Conservation (phyloP, 1,139 yeast genomes). For the Pichia sp. region DNA sequence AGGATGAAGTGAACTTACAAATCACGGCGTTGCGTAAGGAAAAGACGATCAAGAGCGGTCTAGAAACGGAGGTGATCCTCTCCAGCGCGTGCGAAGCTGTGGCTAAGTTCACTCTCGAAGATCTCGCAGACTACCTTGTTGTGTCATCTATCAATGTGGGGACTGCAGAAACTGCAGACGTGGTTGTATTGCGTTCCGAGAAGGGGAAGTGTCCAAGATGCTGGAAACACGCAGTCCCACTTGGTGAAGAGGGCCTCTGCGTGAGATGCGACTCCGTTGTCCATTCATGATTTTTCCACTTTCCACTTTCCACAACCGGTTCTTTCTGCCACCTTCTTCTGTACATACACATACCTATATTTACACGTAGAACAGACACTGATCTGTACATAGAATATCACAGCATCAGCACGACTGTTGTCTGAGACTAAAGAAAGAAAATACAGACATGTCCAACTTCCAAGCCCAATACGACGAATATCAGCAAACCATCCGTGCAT, state of each 20-base stretch:
- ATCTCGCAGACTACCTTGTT: slow-evolving; percentile 17
- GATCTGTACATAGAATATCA: no score
- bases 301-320: no score
- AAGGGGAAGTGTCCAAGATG: slow-evolving; percentile 80
- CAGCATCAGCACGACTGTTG: no score
- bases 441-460: no score
- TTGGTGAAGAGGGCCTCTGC: slow-evolving; percentile 47
- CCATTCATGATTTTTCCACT: not conserved
- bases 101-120: slow-evolving; percentile 16
- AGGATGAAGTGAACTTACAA: slow-evolving; percentile 42
- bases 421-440: no score
- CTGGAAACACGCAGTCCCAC: slow-evolving; percentile 67
- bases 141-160: no score
- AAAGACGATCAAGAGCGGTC: slow-evolving; percentile 3
- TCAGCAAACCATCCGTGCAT: slow-evolving; percentile 51
- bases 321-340: no score
- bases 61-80: slow-evolving; percentile 2
- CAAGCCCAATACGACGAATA: slow-evolving; percentile 40
- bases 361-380: no score
- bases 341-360: no score
- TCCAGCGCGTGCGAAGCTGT: not conserved
- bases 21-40: slow-evolving; percentile 21
- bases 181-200: no score
- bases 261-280: slow-evolving; percentile 51
- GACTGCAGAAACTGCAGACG: no score